phyloP scores from a whole-genome alignment of 306 rosid species.

The Canavalia ensiformis region DNA sequence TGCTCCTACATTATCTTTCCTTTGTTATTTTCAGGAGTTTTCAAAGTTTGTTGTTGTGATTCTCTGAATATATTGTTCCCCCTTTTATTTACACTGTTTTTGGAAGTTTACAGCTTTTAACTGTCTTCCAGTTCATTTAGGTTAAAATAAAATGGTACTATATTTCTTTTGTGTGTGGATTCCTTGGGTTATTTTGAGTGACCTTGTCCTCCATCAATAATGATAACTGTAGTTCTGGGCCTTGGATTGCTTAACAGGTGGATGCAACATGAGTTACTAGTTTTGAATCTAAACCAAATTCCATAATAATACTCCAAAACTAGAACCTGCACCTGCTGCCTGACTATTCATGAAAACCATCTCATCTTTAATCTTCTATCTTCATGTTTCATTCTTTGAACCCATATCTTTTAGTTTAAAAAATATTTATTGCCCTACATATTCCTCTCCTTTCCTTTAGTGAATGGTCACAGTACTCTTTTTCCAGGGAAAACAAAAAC shows the following conservation, averaged over 20 bases:
- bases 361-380: neutral
- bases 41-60: neutral
- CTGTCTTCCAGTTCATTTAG: constrained; percentile 20
- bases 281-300: constrained; percentile 36
- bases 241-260: constrained; percentile 26
- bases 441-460: constrained; percentile 18
- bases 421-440: constrained; percentile 15
- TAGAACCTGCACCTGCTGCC: constrained; percentile 30
- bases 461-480: constrained; percentile 19
- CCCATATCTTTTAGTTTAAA: neutral
- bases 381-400: constrained; percentile 10
- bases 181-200: neutral
- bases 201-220: constrained; percentile 22
- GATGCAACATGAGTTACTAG: constrained; percentile 30
- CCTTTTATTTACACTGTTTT: no score
- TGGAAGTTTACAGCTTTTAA: neutral
- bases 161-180: neutral
- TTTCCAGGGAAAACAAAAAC: constrained; percentile 95
- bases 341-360: constrained; percentile 17
- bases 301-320: constrained; percentile 25
- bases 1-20: neutral
- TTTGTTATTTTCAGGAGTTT: constrained; percentile 23
- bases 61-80: neutral
- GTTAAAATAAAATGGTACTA: constrained; percentile 22
- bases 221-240: constrained; percentile 6